Evolutionary conservation across 1,284 basidiomycete genomes (phyloP), one percentile per base, ranked within the genome.

Genomic region (Leccinum pallidistipes): DNA sequence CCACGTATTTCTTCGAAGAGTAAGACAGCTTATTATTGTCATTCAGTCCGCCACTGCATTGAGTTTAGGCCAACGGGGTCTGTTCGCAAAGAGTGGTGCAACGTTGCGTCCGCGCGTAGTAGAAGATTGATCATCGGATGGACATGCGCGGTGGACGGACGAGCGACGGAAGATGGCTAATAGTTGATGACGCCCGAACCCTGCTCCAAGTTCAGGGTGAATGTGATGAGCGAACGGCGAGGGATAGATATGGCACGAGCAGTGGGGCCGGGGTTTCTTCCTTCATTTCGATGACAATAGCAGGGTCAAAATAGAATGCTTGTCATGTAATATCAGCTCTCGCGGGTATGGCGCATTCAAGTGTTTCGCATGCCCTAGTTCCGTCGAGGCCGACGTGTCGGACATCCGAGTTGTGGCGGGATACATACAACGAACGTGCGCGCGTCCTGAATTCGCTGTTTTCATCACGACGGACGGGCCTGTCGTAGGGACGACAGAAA

Each of bases 41-140:
- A 56, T 38, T 56, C 29, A 16, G 56, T 62, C 12, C 32, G n/a
- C 36, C 55, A 45, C 51, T 53, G 43, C 10, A 31, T 16, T 54
- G 58, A 66, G 58, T 50, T 43, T 50, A 29, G 57, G 31, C 51
- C 49, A 34, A 51, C 58, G 63, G 68, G 49, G 52, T 34, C 60
- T 56, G 50, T 58, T 62, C 64, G 59, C 62, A 24, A 64, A 60
- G 59, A 64, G 50, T 59, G 47, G 12, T 60, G 58, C 68, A 68
- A 71, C 69, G 68, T 71, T 69, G 70, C 49, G 55, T 65, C 58
- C 68, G 55, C 54, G 66, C 69, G 61, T 47, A 50, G 59, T 45
- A 61, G 67, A 71, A 71, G 69, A 68, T 68, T 70, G 67, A 71
- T 69, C 51, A 71, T 71, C 68, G 69, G 68, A 59, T 56, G 50